A percentile compares a stretch with the other conserved stretches of the same genome.
Evolutionary conservation across 306 rosid species (phyloP).

Genomic region (Cucurbita pepo): DNA sequence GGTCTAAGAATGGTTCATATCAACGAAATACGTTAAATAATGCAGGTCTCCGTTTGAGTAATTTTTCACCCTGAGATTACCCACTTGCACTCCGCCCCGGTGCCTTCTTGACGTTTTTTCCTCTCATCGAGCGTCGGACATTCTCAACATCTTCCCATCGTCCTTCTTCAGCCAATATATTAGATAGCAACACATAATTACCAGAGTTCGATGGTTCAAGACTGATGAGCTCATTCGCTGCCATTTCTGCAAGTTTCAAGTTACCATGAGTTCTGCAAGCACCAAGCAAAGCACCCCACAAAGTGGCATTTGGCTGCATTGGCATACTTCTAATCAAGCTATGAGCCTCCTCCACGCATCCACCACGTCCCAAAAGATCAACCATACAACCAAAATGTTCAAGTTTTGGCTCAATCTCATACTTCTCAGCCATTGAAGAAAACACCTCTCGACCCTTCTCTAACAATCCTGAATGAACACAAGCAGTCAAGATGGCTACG

Average conservation of each 20-base stretch:
- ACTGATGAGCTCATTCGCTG: conserved; percentile 44
- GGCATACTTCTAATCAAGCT: conserved; percentile 59
- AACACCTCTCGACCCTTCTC: conserved; percentile 49
- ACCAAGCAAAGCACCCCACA: conserved; percentile 77
- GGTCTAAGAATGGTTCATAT: no score
- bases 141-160: conserved; percentile 73
- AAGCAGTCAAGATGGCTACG: conserved; percentile 49
- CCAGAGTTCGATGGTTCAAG: conserved; percentile 82
- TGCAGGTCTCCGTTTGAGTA: neutral
- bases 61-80: neutral
- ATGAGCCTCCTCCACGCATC: conserved; percentile 39
- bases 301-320: conserved; percentile 48
- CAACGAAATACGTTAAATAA: neutral
- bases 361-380: conserved; percentile 64
- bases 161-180: conserved; percentile 65
- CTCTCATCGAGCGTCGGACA: conserved; percentile 47
- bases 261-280: conserved; percentile 67
- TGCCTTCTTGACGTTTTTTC: conserved; percentile 34
- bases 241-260: conserved; percentile 38
- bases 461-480: conserved; percentile 64
- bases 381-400: conserved; percentile 81
- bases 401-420: conserved; percentile 37
- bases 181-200: conserved; percentile 61
- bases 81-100: conserved; percentile 60
- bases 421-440: conserved; percentile 30